phyloP scores from a whole-genome alignment of 139 green algal species.

The Closterium sp. region DNA sequence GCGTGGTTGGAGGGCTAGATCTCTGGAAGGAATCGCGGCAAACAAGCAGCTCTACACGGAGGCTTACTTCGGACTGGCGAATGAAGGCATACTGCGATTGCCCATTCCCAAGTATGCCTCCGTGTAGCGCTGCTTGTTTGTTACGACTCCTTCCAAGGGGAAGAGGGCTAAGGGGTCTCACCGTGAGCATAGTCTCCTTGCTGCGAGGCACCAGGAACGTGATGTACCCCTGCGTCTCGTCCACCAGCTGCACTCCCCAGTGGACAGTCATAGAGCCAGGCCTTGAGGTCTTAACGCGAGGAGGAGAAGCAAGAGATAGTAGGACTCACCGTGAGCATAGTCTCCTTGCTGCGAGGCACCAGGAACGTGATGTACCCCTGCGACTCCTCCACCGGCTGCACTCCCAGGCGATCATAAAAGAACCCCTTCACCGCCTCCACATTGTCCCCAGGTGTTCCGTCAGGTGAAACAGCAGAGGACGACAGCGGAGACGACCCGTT shows the following conservation, averaged over 20 bases:
- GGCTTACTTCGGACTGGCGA: no score
- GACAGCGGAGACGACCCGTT: background rate
- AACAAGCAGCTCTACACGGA: no score
- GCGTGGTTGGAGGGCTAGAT: constrained; percentile 16
- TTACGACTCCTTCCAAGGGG: no score
- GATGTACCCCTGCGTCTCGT: background rate
- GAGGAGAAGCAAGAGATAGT: no score
- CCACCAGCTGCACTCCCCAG: background rate
- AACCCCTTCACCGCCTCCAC: background rate
- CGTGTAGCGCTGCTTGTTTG: no score
- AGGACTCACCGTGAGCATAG: background rate
- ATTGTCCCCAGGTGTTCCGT: background rate
- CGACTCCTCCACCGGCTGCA: background rate
- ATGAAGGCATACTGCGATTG: no score
- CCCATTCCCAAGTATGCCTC: no score
- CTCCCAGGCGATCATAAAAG: background rate
- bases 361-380: background rate
- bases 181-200: no score
- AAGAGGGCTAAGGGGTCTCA: background rate
- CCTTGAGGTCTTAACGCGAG: no score
- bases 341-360: background rate
- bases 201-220: background rate
- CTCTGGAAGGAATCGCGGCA: no score
- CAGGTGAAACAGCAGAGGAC: background rate
- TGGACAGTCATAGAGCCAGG: no score